Conservation (phyloP, 176 grass and related monocot species). For the Bothriochloa decipiens region DNA sequence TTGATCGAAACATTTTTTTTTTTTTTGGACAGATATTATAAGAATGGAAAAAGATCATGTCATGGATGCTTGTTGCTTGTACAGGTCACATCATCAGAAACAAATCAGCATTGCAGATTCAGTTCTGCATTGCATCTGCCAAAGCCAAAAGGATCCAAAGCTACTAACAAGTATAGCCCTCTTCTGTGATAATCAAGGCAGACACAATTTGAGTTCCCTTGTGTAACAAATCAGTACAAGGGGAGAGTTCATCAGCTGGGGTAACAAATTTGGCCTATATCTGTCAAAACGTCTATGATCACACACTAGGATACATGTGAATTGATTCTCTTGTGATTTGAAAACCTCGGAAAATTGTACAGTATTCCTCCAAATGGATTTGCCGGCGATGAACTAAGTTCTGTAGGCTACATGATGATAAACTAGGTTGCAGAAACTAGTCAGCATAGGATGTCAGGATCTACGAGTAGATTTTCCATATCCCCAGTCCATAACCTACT, state of each 20-base stretch:
- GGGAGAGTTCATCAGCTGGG: background rate
- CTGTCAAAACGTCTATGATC: constrained; percentile 30
- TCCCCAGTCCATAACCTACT: constrained; percentile 83
- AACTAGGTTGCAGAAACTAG: constrained; percentile 34
- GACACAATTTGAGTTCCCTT: background rate
- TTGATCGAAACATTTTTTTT: too few relatives aligned
- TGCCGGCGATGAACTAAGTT: background rate
- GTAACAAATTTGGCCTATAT: constrained; percentile 23
- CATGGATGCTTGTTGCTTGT: background rate
- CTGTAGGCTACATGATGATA: constrained; percentile 23
- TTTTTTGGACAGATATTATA: too few relatives aligned
- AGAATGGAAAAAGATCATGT: too few relatives aligned
- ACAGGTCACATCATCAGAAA: background rate
- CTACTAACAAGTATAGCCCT: too few relatives aligned
- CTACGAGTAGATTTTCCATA: constrained; percentile 84
- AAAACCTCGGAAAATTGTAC: constrained; percentile 31
- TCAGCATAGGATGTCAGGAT: constrained; percentile 11
- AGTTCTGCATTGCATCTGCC: background rate
- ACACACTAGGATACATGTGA: constrained; percentile 23
- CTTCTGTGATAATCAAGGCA: background rate
- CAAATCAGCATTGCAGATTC: background rate
- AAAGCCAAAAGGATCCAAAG: background rate
- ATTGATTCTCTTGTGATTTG: too few relatives aligned
- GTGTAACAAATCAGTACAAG: background rate
- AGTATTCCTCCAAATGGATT: constrained; percentile 24